phyloP scores from a whole-genome alignment of 1,284 basidiomycete genomes.

The Xanthoconium separans region DNA sequence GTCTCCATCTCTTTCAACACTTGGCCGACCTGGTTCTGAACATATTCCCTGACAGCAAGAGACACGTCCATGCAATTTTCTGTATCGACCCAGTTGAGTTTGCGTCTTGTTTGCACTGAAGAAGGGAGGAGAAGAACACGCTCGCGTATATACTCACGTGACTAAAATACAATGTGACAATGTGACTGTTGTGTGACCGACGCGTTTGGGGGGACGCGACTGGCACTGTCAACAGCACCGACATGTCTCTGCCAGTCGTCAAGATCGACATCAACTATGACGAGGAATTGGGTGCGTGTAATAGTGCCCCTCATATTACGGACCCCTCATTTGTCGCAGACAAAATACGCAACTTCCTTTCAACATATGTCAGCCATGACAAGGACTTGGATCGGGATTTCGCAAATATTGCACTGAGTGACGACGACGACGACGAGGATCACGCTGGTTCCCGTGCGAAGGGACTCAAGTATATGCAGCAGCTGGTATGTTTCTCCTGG shows the following conservation, averaged over 20 bases:
- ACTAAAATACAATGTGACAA: constrained; percentile 5
- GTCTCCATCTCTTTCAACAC: constrained; percentile 10
- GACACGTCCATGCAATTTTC: constrained; percentile 5
- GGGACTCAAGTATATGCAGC: constrained; percentile 83
- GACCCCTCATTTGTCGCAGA: constrained; percentile 41
- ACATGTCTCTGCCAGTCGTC: constrained; percentile 50
- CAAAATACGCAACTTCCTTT: constrained; percentile 69
- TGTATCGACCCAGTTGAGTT: too few species aligned
- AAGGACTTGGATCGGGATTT: constrained; percentile 70
- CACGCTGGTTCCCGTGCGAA: constrained; percentile 39
- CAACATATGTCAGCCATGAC: constrained; percentile 61
- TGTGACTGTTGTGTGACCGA: constrained; percentile 27
- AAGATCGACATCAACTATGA: constrained; percentile 48
- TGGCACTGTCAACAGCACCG: constrained; percentile 10
- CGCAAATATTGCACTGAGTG: constrained; percentile 68
- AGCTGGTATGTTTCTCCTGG: constrained; percentile 62
- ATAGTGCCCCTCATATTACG: constrained; percentile 29
- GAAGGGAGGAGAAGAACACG: not conserved
- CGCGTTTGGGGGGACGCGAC: constrained; percentile 21
- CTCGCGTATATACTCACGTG: constrained; percentile 14
- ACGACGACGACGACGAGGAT: constrained; percentile 45
- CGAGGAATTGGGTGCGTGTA: constrained; percentile 45
- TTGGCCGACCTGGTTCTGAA: constrained; percentile 15
- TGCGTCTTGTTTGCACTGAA: too few species aligned
- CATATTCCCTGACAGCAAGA: constrained; percentile 11